Conservation (phyloP, 192 early-diverging fungal species). For the Rhizoclosmatium sp. region DNA sequence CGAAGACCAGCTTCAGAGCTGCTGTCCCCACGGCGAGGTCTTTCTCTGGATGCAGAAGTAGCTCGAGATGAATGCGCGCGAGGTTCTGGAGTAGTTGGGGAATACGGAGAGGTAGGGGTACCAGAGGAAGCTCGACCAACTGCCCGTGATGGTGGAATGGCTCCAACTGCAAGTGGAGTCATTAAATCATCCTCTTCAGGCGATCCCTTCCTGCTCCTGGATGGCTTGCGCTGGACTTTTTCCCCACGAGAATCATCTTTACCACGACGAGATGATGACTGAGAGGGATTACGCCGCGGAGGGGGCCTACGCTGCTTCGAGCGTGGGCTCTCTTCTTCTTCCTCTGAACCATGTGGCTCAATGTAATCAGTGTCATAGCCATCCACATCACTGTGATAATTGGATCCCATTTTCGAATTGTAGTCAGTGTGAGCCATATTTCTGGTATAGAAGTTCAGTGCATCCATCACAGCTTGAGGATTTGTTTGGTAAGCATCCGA, state of each 20-base stretch:
- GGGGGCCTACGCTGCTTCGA: not conserved
- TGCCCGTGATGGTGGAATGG: not conserved
- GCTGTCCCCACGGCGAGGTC: not conserved
- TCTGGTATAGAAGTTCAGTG: constrained; percentile 97
- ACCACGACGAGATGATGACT: not conserved
- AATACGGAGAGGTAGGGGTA: not conserved
- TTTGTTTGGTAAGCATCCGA: constrained; percentile 97
- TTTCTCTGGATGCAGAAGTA: not conserved
- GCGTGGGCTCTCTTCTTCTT: not conserved
- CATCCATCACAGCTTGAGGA: constrained; percentile 97
- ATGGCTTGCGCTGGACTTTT: not conserved
- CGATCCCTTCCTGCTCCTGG: not conserved
- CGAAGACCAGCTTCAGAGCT: not conserved
- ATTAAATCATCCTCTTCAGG: not conserved
- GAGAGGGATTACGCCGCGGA: not conserved
- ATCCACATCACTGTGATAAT: not conserved
- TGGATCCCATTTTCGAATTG: not conserved
- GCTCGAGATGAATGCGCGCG: not conserved
- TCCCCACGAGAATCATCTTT: not conserved
- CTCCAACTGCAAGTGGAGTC: not conserved
- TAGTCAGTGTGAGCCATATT: constrained; percentile 35
- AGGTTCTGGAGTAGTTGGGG: not conserved
- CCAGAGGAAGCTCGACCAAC: not conserved
- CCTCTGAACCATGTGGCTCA: not conserved
- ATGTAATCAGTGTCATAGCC: constrained; percentile 21